Base-by-base conservation (phyloP, 1,284 basidiomycete species). In the Cutaneotrichosporon sp. region DNA sequence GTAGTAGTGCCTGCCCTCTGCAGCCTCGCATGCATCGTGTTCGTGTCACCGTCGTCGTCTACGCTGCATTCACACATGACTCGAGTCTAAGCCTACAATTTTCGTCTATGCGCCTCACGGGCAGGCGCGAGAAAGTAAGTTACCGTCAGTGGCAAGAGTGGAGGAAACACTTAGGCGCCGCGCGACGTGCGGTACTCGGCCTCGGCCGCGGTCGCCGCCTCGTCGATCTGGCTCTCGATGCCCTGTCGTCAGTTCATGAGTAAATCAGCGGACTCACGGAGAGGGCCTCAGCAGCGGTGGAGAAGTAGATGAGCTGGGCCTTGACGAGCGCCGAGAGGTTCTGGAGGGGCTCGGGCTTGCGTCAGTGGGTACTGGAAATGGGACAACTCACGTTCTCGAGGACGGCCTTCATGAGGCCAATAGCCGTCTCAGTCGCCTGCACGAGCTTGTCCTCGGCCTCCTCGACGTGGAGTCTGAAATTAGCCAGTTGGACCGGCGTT, bases 331-430 rank as follows among this genome's bases (percentile, higher is more conserved):
- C 89, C 68, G 93, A 92, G 58, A 99, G 81, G 81, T 94, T 92
- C 86, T 92, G 93, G 77, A 98, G 82, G 0, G 96, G 92, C 82
- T 98, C 96, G 55, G 96, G 96, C 92, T 94, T 64, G n/a, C 1
- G 52, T 61, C 21, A 61, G 60, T 51, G 49, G 11, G 18, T 30
- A 4, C n/a, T 34, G 21, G 34, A n/a, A 18, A 30, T 26, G 26
- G 26, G 7, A 10, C 36, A 31, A 83, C 89, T 59, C 70, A 93
- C 91, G 82, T 97, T 97, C 75, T 98, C 95, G 51, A 98, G 85
- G 14, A 98, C 95, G 49, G 91, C 90, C 85, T 98, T 97, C 96
- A 98, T 98, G 65, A 97, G 86, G 14, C 91, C 92, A 76, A 99
- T 98, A 1, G 96, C 96, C 46, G 96, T 91, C 81, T 99, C 96